A percentile compares a stretch with the other conserved stretches of the same genome.
phyloP scores from a whole-genome alignment of 306 rosid species.

The Vigna reflexopilosa region DNA sequence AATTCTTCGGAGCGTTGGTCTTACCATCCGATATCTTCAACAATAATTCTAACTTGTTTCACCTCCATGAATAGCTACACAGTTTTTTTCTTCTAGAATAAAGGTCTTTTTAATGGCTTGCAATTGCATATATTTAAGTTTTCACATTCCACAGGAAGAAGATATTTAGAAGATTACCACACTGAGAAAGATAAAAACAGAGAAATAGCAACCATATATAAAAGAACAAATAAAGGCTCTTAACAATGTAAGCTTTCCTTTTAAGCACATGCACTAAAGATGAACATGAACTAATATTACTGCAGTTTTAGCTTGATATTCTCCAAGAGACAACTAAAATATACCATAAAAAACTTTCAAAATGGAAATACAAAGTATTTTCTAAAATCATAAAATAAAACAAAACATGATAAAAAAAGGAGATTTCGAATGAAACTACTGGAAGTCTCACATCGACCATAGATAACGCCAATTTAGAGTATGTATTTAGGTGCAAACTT shows the following conservation, averaged over 20 bases:
- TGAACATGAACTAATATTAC: slow-evolving; percentile 19
- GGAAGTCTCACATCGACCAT: too few species aligned
- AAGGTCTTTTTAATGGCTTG: slow-evolving; percentile 9
- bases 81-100: slow-evolving; percentile 19
- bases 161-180: slow-evolving; percentile 6
- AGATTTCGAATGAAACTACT: background rate
- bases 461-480: too few species aligned
- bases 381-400: slow-evolving; percentile 18
- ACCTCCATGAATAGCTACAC: slow-evolving; percentile 16
- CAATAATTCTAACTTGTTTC: slow-evolving; percentile 38
- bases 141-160: slow-evolving; percentile 18
- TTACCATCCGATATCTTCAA: slow-evolving; percentile 38
- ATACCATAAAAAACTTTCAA: background rate
- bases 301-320: background rate
- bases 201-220: background rate
- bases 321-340: background rate
- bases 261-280: slow-evolving; percentile 18
- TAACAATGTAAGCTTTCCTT: slow-evolving; percentile 29
- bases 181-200: slow-evolving; percentile 6
- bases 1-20: slow-evolving; percentile 47
- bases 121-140: slow-evolving; percentile 3
- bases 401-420: slow-evolving; percentile 25
- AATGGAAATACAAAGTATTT: background rate
- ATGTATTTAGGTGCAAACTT: too few species aligned
- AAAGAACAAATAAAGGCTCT: background rate